phyloP scores from a whole-genome alignment of 73 alveolate species.

The Loxodes magnus region DNA sequence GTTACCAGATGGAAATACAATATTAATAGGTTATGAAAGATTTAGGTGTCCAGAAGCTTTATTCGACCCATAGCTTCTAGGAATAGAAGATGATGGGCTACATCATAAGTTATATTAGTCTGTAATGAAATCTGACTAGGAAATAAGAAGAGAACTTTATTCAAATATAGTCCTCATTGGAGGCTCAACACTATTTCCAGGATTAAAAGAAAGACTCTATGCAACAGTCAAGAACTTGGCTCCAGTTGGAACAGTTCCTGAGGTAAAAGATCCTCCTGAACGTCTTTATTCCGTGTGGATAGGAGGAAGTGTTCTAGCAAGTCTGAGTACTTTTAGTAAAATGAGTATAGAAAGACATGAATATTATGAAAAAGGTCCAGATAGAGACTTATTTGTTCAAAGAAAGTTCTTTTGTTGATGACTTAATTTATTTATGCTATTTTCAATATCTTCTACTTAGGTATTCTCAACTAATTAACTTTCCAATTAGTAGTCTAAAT shows the following conservation, averaged over 20 bases:
- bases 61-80: constrained; percentile 55
- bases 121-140: constrained; percentile 90
- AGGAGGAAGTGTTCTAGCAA: constrained; percentile 87
- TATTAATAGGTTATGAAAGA: constrained; percentile 47
- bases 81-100: constrained; percentile 40
- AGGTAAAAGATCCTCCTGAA: constrained; percentile 85
- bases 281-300: constrained; percentile 91
- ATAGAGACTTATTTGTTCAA: no score
- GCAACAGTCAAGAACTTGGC: constrained; percentile 73
- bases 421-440: no score
- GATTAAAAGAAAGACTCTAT: constrained; percentile 43
- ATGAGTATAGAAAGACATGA: constrained; percentile 92
- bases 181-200: constrained; percentile 51
- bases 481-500: no score
- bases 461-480: no score
- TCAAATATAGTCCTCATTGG: constrained; percentile 60
- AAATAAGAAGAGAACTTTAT: constrained; percentile 63
- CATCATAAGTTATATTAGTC: constrained; percentile 73
- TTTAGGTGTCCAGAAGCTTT: constrained; percentile 79
- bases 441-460: no score
- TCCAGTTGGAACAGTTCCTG: constrained; percentile 57
- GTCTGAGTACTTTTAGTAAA: constrained; percentile 80
- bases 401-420: no score
- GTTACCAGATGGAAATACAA: constrained; percentile 79
- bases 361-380: constrained; percentile 93